These are phyloP conservation scores for Turritis glabra DNA, from an alignment of 345 rosid species.

Conservation along the genomic window DNA sequence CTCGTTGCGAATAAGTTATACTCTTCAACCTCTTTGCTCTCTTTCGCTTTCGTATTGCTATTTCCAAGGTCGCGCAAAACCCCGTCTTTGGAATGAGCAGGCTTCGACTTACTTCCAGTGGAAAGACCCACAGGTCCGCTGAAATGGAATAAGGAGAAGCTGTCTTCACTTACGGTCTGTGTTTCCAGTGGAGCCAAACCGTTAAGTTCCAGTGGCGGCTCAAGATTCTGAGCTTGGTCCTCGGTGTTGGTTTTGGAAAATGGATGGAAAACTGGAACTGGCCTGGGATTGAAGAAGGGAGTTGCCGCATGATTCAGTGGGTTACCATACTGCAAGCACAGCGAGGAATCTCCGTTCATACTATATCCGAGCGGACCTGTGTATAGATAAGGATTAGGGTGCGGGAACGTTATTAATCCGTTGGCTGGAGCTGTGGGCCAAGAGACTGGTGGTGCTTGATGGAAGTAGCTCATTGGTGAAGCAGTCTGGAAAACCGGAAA, in stretches of 20 bases:
- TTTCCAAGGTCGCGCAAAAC: constrained; percentile 44
- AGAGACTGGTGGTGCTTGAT: constrained; percentile 62
- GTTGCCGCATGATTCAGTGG: constrained; percentile 49
- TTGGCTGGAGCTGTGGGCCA: constrained; percentile 67
- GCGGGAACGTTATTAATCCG: constrained; percentile 62
- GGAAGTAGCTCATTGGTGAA: constrained; percentile 72
- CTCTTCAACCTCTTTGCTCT: constrained; percentile 59
- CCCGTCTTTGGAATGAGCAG: constrained; percentile 49
- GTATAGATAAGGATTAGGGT: constrained; percentile 61
- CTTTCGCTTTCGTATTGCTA: constrained; percentile 38
- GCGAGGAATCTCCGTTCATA: constrained; percentile 28
- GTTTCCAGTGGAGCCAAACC: constrained; percentile 12
- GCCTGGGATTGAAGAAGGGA: constrained; percentile 53
- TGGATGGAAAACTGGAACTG: constrained; percentile 59
- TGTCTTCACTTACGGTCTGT: constrained; percentile 20
- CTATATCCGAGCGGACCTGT: constrained; percentile 58
- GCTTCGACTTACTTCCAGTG: constrained; percentile 46
- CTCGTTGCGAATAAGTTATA: constrained; percentile 88
- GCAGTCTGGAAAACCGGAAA: constrained; percentile 66
- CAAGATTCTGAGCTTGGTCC: constrained; percentile 49
- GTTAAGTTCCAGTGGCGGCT: constrained; percentile 33
- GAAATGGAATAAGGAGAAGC: constrained; percentile 87
- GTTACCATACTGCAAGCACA: constrained; percentile 54
- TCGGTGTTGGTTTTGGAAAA: constrained; percentile 48
- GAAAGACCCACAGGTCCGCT: constrained; percentile 82